These are phyloP conservation scores for Amanita brunnescens DNA, from an alignment of 768 basidiomycete species.

Conservation along the genomic window DNA sequence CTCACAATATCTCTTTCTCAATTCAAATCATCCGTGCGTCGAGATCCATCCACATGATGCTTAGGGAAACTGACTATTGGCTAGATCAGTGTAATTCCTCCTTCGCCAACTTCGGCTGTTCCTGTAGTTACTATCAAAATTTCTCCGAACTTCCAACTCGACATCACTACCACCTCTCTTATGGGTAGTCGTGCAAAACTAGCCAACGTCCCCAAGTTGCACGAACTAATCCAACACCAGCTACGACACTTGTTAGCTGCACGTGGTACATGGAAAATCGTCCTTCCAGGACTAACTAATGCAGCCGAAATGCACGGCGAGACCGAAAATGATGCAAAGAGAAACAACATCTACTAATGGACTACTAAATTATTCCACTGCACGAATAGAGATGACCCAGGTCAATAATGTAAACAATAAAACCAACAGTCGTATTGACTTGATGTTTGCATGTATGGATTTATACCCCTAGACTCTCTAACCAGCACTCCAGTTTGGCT, in stretches of 20 bases:
- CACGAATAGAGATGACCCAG: not conserved
- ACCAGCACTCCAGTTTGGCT: conserved; percentile 39
- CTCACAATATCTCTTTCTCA: conserved; percentile 70
- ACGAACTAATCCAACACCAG: conserved; percentile 87
- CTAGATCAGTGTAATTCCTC: conserved; percentile 59
- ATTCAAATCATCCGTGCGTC: conserved; percentile 58
- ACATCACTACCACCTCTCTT: conserved; percentile 81
- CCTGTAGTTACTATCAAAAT: conserved; percentile 66
- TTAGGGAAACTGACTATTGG: conserved; percentile 5
- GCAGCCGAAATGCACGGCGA: conserved; percentile 26
- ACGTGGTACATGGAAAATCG: conserved; percentile 57
- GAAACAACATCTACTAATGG: conserved; percentile 50
- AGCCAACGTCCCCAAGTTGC: conserved; percentile 93
- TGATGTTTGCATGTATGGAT: not conserved
- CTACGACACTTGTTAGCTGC: conserved; percentile 56
- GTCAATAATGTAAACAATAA: not conserved
- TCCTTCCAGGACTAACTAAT: conserved; percentile 53
- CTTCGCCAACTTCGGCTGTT: conserved; percentile 40
- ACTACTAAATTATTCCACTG: conserved; percentile 1
- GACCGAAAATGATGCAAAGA: conserved; percentile 20
- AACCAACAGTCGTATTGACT: not conserved
- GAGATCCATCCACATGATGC: not conserved
- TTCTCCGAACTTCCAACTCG: conserved; percentile 79
- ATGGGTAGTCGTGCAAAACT: conserved; percentile 97
- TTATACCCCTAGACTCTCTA: conserved; percentile 47